A percentile compares a stretch with the other conserved stretches of the same genome.
phyloP scores from a whole-genome alignment of 768 basidiomycete genomes.

The Amanita jacksonii region DNA sequence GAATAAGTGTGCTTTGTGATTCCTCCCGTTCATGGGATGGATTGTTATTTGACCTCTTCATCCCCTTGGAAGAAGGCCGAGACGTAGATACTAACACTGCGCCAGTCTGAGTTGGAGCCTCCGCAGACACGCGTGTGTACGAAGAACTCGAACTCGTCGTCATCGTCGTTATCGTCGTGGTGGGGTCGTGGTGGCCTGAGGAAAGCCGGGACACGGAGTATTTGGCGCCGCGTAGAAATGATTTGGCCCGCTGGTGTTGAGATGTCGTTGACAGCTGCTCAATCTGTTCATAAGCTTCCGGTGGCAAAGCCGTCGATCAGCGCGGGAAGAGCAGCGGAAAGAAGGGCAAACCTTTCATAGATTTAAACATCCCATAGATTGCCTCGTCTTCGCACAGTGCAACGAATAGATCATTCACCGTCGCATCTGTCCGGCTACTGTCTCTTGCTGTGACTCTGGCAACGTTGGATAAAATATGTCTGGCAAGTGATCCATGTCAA shows the following conservation, averaged over 20 bases:
- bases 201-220: conserved; percentile 33
- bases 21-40: conserved; percentile 28
- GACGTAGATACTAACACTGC: too few relatives aligned
- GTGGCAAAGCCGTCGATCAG: conserved; percentile 16
- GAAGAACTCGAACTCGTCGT: conserved; percentile 16
- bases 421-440: conserved; percentile 68
- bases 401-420: conserved; percentile 72
- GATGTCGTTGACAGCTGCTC: conserved; percentile 53
- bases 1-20: not conserved
- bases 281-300: conserved; percentile 69
- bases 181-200: conserved; percentile 33
- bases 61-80: too few relatives aligned
- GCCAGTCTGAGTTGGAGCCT: conserved; percentile 15
- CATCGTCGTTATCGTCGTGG: not conserved
- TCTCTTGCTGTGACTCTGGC: conserved; percentile 80
- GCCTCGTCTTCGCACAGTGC: conserved; percentile 87
- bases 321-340: conserved; percentile 12
- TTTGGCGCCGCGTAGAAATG: conserved; percentile 48
- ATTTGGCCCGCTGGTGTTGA: conserved; percentile 58
- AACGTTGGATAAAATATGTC: conserved; percentile 78
- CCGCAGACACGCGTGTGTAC: conserved; percentile 30
- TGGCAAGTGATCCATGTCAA: conserved; percentile 19
- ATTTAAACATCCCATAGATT: conserved; percentile 77
- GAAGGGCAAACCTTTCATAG: conserved; percentile 64
- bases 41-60: conserved; percentile 46